These are phyloP conservation scores for Neoscytalidium dimidiatum DNA, from an alignment of 2,329 filamentous ascomycete genomes.

Conservation along the genomic window DNA sequence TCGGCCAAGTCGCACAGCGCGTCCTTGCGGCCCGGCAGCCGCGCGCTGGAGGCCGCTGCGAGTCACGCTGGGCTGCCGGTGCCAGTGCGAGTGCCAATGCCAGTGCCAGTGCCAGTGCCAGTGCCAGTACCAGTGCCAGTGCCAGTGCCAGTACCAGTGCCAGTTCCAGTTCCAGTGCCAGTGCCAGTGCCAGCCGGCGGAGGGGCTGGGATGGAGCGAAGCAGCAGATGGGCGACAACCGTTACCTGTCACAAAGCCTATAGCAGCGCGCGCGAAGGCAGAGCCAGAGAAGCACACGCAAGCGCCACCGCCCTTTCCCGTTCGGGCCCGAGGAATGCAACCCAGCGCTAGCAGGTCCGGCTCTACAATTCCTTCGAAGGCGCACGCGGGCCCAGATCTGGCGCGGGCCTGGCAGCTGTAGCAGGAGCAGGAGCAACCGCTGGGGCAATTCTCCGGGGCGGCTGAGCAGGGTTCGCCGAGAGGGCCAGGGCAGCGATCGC, in stretches of 20 bases:
- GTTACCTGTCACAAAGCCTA: slow-evolving; percentile 38
- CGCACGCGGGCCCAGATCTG: slow-evolving; percentile 13
- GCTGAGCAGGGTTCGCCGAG: slow-evolving; percentile 2
- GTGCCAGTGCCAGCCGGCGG: slow-evolving; percentile 14
- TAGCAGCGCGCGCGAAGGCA: slow-evolving; percentile 17
- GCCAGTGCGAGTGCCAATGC: no score
- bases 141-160: no score
- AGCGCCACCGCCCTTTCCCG: slow-evolving; percentile 23
- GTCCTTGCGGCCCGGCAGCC: slow-evolving; percentile 34
- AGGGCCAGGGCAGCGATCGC: background rate
- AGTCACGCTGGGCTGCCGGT: slow-evolving; percentile 26
- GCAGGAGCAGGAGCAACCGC: no score
- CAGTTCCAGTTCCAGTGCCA: no score
- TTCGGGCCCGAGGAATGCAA: slow-evolving; percentile 14
- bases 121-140: no score
- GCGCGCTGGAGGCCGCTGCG: slow-evolving; percentile 28
- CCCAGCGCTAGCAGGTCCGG: background rate
- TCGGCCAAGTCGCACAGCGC: slow-evolving; percentile 29
- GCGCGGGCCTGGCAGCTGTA: background rate
- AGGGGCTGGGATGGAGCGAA: background rate
- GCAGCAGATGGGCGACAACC: slow-evolving; percentile 22
- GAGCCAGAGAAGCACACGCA: slow-evolving; percentile 18
- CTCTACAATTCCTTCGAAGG: slow-evolving; percentile 5
- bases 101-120: no score
- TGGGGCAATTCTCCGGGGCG: slow-evolving; percentile 19